Evolutionary conservation across 139 green algal species (phyloP), one percentile per base, ranked within the genome.

Genomic region (Chlorella ohadii): DNA sequence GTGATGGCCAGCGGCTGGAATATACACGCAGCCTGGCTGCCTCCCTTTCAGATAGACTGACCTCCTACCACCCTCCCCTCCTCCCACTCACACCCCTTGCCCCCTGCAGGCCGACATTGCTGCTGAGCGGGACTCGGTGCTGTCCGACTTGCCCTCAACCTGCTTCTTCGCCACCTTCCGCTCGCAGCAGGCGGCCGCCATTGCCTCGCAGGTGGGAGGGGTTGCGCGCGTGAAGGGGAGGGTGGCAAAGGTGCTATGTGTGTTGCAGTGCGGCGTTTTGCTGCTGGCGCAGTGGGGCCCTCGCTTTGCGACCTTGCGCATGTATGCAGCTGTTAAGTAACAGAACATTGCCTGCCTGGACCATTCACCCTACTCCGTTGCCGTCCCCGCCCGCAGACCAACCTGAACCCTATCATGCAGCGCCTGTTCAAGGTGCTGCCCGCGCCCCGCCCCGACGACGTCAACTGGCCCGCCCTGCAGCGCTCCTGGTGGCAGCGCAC

Each of bases 121-220:
- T 0, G 78, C 78, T 19, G 78, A 83, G 78, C 78, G 78, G 3
- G 78, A 83, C 19, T 65, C 78, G 19, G 83, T 88, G 59, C 82
- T 90, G n/a, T 73, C 56, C 27, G 86, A 87, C 73, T 77, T 87
- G 66, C 86, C 86, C 65, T 87, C 73, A 33, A 87, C 86, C 27
- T 88, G 82, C 82, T 90, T 90, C 81, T 90, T 90, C 61, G 86
- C 83, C 38, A 90, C 86, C 0, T 90, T 90, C 76, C 70, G 61
- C 27, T 65, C 39, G 34, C 86, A 90, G 59, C 59, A 88, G 70
- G 86, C 86, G 22, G 86, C 86, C 17, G 78, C 77, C 44, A 70
- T 90, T 27, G 86, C 86, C 22, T 61, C 66, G 36, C 66, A 77
- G 66, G 63, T 84, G 59, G 20, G 74, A 20, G 2, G 73, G 47